Base-by-base conservation (phyloP, 345 rosid species). In the Raphanus raphanistrum region DNA sequence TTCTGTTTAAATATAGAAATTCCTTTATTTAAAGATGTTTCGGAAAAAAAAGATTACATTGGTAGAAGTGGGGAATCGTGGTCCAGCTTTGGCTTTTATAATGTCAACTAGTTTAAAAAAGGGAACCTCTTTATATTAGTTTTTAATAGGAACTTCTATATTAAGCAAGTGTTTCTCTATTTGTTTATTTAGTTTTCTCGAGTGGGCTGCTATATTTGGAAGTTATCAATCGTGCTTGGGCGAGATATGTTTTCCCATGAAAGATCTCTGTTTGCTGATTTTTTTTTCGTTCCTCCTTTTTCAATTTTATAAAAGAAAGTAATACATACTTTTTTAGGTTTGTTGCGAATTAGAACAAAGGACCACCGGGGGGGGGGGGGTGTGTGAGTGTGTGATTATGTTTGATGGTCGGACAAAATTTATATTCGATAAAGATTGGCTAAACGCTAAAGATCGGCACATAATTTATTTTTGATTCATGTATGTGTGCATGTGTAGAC, bases 151-250 rank as follows among this genome's bases (percentile, higher is more conserved):
- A 73, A 63, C 79, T 74, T 79, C 82, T 63, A 52, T 52, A 52
- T 52, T 52, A 52, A 79, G 82, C 79, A 79, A 79, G 54, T 69
- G 79, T 68, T 69, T 63, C 38, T 68, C 28, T 69, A 29, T 26
- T 62, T 74, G 41, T 8, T 5, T 11, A 62, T 62, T 63, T 41
- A 58, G 6, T 69, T 63, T 63, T 43, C 71, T 79, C 43, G 55
- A 73, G 68, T 69, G 75, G 71, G 71, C 52, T 79, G 71, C 82
- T 79, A 79, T 52, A 68, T 79, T 73, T 79, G 66, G 79, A 74
- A 79, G 67, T 68, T n/a, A 74, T 67, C 67, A 74, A 72, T 74
- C 62, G 71, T 79, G 67, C 63, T 74, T 9, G 38, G 67, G 67
- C 54, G 32, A 79, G 21, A 74, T 79, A 63, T 69, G 75, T 79